Evolutionary conservation across 2,329 filamentous ascomycete species (phyloP).

Genomic region (Penicillium sp.): DNA sequence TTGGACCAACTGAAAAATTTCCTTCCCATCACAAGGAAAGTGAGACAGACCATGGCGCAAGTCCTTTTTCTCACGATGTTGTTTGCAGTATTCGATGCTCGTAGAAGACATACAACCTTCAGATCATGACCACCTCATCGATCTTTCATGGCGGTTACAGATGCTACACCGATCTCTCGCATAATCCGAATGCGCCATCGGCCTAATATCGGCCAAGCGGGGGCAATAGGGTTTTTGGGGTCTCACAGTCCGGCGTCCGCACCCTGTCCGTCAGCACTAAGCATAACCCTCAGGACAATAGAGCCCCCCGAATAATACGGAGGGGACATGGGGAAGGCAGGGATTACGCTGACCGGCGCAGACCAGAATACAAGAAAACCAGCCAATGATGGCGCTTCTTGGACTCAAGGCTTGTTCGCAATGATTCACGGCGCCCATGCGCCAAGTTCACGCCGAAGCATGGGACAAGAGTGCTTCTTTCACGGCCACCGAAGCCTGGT

Average conservation of each 20-base stretch:
- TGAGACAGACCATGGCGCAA: background rate
- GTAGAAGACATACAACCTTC: background rate
- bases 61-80: background rate
- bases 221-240: constrained; percentile 10
- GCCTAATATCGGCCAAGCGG: constrained; percentile 19
- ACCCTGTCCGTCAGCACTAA: constrained; percentile 27
- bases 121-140: background rate
- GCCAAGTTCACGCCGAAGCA: constrained; percentile 16
- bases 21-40: constrained; percentile 3
- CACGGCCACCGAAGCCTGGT: constrained; percentile 23
- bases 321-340: background rate
- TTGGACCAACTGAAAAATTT: background rate
- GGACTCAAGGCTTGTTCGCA: constrained; percentile 22
- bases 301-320: constrained; percentile 1
- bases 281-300: constrained; percentile 2
- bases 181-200: constrained; percentile 6
- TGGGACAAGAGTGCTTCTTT: constrained; percentile 23
- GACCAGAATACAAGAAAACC: background rate
- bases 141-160: background rate
- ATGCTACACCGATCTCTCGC: background rate
- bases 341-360: constrained; percentile 4
- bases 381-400: constrained; percentile 14
- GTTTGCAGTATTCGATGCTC: background rate
- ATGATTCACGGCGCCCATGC: constrained; percentile 10
- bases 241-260: background rate